Evolutionary conservation across 2,329 filamentous ascomycete genomes (phyloP).

Genomic region (Penicillium sp.): DNA sequence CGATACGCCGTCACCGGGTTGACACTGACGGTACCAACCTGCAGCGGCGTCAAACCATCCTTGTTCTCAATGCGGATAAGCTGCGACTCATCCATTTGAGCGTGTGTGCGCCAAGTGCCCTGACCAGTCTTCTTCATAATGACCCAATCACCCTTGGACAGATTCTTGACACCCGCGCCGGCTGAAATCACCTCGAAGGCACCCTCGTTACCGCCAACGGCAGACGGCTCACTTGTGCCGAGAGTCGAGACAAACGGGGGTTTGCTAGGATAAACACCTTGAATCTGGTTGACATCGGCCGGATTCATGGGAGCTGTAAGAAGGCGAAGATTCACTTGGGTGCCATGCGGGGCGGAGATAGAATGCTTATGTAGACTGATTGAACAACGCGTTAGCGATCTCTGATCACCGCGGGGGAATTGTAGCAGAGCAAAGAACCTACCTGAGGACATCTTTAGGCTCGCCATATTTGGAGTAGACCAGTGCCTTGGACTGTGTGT

Average conservation of each 20-base stretch:
- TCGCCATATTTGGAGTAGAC: conserved; percentile 52
- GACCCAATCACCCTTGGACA: conserved; percentile 86
- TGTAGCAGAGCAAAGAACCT: conserved; percentile 5
- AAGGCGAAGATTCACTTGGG: conserved; percentile 75
- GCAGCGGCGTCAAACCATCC: conserved; percentile 69
- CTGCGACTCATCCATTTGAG: conserved; percentile 61
- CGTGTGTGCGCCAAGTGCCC: conserved; percentile 94
- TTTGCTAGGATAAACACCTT: conserved; percentile 90
- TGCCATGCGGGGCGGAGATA: conserved; percentile 55
- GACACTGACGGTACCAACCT: conserved; percentile 84
- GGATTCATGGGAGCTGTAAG: conserved; percentile 94
- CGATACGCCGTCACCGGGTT: conserved; percentile 95
- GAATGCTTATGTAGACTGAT: conserved; percentile 49
- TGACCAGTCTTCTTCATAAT: conserved; percentile 81
- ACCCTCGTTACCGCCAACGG: conserved; percentile 72
- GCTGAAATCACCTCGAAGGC: conserved; percentile 83
- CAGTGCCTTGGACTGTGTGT: conserved; percentile 52
- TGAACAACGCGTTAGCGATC: not conserved
- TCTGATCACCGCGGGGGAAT: not conserved
- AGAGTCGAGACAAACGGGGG: conserved; percentile 74
- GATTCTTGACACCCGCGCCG: conserved; percentile 61
- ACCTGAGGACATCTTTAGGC: conserved; percentile 51
- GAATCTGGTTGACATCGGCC: conserved; percentile 96
- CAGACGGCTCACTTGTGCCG: conserved; percentile 73
- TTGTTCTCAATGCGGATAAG: conserved; percentile 71